Conservation (phyloP, 768 basidiomycete species). For the Artomyces pyxidatus region DNA sequence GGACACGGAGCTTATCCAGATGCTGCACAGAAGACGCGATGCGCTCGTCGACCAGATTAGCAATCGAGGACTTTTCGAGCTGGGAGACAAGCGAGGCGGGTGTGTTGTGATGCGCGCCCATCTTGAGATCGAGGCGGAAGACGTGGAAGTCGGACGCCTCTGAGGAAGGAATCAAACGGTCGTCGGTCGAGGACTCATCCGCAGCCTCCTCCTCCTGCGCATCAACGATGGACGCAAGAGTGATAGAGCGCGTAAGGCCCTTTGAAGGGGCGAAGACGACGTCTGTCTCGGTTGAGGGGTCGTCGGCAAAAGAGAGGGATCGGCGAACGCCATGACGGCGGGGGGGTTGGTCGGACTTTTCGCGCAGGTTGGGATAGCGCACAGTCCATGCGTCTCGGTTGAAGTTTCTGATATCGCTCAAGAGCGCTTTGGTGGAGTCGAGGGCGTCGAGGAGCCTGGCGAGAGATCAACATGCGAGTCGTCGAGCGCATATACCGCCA, state of each 20-base stretch:
- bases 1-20: constrained; percentile 75
- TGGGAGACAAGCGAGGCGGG: constrained; percentile 76
- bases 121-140: constrained; percentile 86
- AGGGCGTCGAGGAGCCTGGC: constrained; percentile 71
- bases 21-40: constrained; percentile 68
- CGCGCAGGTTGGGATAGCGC: constrained; percentile 72
- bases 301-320: constrained; percentile 80
- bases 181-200: constrained; percentile 22
- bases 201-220: constrained; percentile 29
- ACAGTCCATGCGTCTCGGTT: constrained; percentile 86
- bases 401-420: constrained; percentile 67
- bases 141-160: constrained; percentile 68
- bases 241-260: constrained; percentile 49
- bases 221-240: constrained; percentile 46
- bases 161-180: constrained; percentile 31
- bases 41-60: constrained; percentile 83
- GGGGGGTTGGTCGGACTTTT: constrained; percentile 29
- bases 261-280: constrained; percentile 49
- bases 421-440: constrained; percentile 57
- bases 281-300: constrained; percentile 58
- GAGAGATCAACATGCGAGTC: not conserved
- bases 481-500: not conserved
- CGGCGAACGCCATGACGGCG: constrained; percentile 45
- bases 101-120: constrained; percentile 64
- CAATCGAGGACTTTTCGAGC: constrained; percentile 88